Evolutionary conservation across 352 stramenopile genomes (phyloP).

Genomic region (Chloridella minuta): DNA sequence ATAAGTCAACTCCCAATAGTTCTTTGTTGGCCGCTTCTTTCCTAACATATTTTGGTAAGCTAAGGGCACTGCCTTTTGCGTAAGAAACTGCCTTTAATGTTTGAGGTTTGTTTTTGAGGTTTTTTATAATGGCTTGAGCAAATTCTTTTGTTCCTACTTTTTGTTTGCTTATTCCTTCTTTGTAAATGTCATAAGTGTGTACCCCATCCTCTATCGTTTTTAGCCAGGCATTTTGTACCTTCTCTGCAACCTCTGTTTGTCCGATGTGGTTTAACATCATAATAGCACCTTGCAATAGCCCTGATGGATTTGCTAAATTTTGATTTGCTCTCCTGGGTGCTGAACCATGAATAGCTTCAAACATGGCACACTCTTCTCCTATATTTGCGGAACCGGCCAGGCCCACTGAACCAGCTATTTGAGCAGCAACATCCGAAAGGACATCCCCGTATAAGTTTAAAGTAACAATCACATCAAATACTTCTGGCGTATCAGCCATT

Average conservation of each 20-base stretch:
- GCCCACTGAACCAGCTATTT: slow-evolving; percentile 77
- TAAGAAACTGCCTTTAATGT: too few species aligned
- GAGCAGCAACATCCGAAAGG: slow-evolving; percentile 75
- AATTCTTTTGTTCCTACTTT: neutral
- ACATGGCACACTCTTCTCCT: slow-evolving; percentile 42
- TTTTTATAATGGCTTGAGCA: slow-evolving; percentile 14
- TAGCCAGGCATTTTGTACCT: slow-evolving; percentile 41
- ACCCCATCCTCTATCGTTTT: slow-evolving; percentile 38
- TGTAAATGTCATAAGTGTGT: slow-evolving; percentile 32
- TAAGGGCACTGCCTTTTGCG: too few species aligned
- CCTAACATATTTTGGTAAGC: too few species aligned
- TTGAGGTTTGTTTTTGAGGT: too few species aligned
- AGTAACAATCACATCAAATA: slow-evolving; percentile 95
- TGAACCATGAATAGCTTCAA: slow-evolving; percentile 84
- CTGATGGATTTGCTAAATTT: slow-evolving; percentile 76
- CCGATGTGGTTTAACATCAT: slow-evolving; percentile 53
- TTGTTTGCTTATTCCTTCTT: neutral
- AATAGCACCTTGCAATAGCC: slow-evolving; percentile 72
- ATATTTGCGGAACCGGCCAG: slow-evolving; percentile 87
- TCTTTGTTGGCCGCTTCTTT: too few species aligned
- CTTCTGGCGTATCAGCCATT: slow-evolving; percentile 77
- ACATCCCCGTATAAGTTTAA: slow-evolving; percentile 99
- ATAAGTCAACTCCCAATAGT: slow-evolving; percentile 11
- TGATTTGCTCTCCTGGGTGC: slow-evolving; percentile 83
- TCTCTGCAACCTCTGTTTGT: slow-evolving; percentile 32